Evolutionary conservation across 2,329 filamentous ascomycete genomes (phyloP), one percentile per base, ranked within the genome.

Genomic region (Myriangium duriaei): DNA sequence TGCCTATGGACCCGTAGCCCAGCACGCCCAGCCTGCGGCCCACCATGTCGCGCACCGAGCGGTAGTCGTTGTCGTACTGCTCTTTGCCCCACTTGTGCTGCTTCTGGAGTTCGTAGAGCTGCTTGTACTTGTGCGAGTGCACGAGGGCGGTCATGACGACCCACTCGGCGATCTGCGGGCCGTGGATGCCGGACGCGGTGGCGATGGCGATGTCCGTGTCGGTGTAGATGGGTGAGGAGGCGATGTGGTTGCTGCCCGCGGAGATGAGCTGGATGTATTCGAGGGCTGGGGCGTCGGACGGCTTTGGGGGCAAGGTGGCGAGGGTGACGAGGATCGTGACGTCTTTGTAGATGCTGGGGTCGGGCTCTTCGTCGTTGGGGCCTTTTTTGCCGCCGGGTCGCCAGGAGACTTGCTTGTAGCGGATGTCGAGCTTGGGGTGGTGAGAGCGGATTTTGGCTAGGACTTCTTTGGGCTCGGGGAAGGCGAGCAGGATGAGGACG

Each of bases 121-220:
- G 34, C 30, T 65, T 62, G 51, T 73, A 74, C 16, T 65, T 59
- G 43, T 74, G 71, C n/a, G 63, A 67, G 15, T 69, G 61, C n/a
- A 69, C 62, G 2, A 79, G 58, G 38, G 69, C 67, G 47, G 76
- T 77, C 65, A 79, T 64, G 17, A 79, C 55, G 10, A 75, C 69
- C 75, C 76, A 81, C 59, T 80, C 76, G 0, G 74, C 65, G 34
- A 80, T 80, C 40, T 76, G 72, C 0, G 76, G 76, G 1, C 72
- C 73, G 49, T 76, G 72, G 32, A 76, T 68, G 15, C 73, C 67
- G 4, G 65, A 69, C 21, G 63, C 65, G 3, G 67, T 74, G 3
- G 69, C 69, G 40, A 77, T 59, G 1, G 67, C 61, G 35, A 76
- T 67, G 16, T 68, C 50, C 11, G 63, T 68, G 32, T 67, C 55